phyloP scores from a whole-genome alignment of 768 basidiomycete genomes.

The Paxillus rubicundulus region DNA sequence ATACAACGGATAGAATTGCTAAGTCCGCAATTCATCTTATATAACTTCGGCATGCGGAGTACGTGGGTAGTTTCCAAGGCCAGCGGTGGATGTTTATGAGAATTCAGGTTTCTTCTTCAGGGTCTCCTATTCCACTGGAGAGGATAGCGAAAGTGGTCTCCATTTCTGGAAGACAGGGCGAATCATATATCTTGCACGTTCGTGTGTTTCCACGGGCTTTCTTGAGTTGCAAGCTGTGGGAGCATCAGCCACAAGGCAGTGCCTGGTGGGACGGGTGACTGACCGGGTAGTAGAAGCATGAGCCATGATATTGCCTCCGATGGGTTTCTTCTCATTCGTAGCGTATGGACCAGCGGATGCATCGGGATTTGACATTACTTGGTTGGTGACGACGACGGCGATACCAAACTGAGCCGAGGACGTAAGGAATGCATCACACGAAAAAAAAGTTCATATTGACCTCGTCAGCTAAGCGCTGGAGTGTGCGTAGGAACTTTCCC shows the following conservation, averaged over 20 bases:
- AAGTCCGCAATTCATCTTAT: slow-evolving; percentile 6
- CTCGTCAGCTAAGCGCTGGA: slow-evolving; percentile 95
- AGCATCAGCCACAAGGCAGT: slow-evolving; percentile 6
- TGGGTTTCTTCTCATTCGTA: slow-evolving; percentile 94
- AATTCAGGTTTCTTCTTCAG: slow-evolving; percentile 74
- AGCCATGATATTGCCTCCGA: slow-evolving; percentile 98
- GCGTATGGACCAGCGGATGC: slow-evolving; percentile 86
- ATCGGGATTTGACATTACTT: slow-evolving; percentile 99
- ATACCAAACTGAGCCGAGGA: slow-evolving; percentile 76
- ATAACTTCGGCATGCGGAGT: neutral
- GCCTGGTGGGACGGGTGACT: slow-evolving; percentile 10
- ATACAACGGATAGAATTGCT: slow-evolving; percentile 16
- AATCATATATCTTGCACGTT: slow-evolving; percentile 96
- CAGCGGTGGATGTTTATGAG: neutral
- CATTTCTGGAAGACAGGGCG: slow-evolving; percentile 94
- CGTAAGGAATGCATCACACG: slow-evolving; percentile 4
- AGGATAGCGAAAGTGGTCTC: slow-evolving; percentile 96
- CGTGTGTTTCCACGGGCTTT: slow-evolving; percentile 91
- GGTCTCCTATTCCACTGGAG: slow-evolving; percentile 87
- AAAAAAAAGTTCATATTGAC: slow-evolving; percentile 41
- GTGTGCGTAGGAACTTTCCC: slow-evolving; percentile 89
- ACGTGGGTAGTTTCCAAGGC: neutral
- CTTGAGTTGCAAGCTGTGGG: slow-evolving; percentile 75
- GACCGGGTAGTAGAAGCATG: slow-evolving; percentile 97
- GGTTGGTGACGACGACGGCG: slow-evolving; percentile 95